Evolutionary conservation across 306 rosid species (phyloP).

Genomic region (Lathyrus tuberosus): DNA sequence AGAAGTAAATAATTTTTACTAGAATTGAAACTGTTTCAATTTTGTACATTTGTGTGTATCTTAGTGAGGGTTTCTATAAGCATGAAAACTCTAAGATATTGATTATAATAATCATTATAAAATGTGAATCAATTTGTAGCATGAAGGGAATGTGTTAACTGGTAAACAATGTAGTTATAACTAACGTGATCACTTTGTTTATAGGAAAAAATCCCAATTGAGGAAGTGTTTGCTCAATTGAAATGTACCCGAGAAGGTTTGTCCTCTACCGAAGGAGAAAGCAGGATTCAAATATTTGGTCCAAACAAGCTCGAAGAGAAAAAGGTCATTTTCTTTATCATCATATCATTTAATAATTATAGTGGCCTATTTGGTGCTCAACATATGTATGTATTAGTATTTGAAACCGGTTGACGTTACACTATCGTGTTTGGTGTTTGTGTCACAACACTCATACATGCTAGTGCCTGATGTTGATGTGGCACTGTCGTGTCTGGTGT

Average conservation of each 20-base stretch:
- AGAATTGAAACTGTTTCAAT: not conserved
- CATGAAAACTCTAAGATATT: not conserved
- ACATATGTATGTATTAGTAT: too few relatives aligned
- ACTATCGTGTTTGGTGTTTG: not conserved
- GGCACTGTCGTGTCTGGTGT: not conserved
- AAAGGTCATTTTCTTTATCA: slow-evolving; percentile 55
- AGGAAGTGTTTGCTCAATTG: slow-evolving; percentile 90
- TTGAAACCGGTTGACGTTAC: not conserved
- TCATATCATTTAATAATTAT: not conserved
- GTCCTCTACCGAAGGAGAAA: slow-evolving; percentile 64
- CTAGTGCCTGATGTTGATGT: not conserved
- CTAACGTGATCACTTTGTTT: slow-evolving; percentile 38
- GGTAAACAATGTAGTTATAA: slow-evolving; percentile 3
- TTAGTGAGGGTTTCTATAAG: not conserved
- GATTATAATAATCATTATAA: not conserved
- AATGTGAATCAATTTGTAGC: slow-evolving; percentile 3
- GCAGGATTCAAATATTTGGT: slow-evolving; percentile 85
- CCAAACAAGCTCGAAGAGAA: slow-evolving; percentile 99
- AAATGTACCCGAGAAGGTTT: slow-evolving; percentile 90
- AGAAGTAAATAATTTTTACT: not conserved
- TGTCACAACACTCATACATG: not conserved
- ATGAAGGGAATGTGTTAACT: not conserved
- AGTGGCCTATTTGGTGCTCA: not conserved
- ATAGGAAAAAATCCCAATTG: slow-evolving; percentile 91
- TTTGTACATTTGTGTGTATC: slow-evolving; percentile 5